Evolutionary conservation across 1,139 yeast species (phyloP).

Genomic region (Scheffersomyces illinoinensis): DNA sequence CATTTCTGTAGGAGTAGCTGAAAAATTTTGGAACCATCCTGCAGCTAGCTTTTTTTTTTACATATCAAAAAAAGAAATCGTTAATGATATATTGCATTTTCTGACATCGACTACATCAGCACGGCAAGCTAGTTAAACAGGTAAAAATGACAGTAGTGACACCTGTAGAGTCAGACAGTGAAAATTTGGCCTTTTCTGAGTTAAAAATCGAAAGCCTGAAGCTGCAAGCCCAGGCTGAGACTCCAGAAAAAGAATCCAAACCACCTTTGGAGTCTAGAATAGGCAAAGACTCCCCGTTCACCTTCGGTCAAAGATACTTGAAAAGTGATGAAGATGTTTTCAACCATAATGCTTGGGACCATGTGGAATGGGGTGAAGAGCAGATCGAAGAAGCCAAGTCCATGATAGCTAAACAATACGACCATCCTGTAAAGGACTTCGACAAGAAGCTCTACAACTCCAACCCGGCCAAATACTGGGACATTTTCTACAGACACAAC

Average conservation of each 20-base stretch:
- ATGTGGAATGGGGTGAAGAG: conserved; percentile 96
- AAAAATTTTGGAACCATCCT: neutral
- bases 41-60: neutral
- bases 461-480: conserved; percentile 95
- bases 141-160: neutral
- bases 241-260: conserved; percentile 13
- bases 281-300: conserved; percentile 88
- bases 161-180: neutral
- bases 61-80: neutral
- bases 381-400: conserved; percentile 76
- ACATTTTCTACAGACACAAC: conserved; percentile 86
- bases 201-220: neutral
- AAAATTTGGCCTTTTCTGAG: neutral
- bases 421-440: conserved; percentile 80
- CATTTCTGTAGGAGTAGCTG: neutral
- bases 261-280: conserved; percentile 54
- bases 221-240: neutral
- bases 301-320: conserved; percentile 84
- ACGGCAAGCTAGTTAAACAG: neutral
- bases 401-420: conserved; percentile 73
- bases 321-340: conserved; percentile 79
- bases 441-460: conserved; percentile 77
- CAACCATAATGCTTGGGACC: conserved; percentile 96
- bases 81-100: neutral
- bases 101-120: neutral